A percentile compares a stretch with the other conserved stretches of the same genome.
Conservation (phyloP, 208 protist genomes). For the Trypanosoma scelopori region DNA sequence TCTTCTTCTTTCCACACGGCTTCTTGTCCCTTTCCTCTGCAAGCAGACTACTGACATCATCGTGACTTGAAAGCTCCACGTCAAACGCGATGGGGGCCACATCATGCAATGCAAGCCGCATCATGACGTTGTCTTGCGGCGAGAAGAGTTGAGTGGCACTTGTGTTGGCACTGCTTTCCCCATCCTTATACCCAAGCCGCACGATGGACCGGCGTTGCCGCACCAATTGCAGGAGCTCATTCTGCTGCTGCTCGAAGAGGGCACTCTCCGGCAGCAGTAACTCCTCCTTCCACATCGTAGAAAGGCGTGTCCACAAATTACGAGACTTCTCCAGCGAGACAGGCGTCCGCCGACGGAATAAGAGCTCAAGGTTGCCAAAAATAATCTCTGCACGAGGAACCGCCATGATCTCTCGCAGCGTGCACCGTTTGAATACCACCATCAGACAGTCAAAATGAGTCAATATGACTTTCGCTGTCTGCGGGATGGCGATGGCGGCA, state of each 20-base stretch:
- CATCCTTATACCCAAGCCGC: conserved; percentile 14
- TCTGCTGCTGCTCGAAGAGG: conserved; percentile 36
- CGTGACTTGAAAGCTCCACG: conserved; percentile 23
- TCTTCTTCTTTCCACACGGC: not conserved
- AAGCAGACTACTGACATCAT: conserved; percentile 25
- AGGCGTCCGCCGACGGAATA: conserved; percentile 11
- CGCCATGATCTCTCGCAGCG: conserved; percentile 35
- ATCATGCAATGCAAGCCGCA: conserved; percentile 13
- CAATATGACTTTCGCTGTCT: conserved; percentile 13
- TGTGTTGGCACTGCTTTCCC: not conserved
- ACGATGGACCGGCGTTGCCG: conserved; percentile 23
- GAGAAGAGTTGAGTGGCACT: conserved; percentile 10
- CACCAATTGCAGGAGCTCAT: conserved; percentile 40
- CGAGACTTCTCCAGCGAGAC: conserved; percentile 25
- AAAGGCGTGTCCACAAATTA: conserved; percentile 46
- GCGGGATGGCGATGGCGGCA: conserved; percentile 13
- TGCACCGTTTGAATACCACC: conserved; percentile 34
- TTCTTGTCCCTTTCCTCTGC: not conserved
- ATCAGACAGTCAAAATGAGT: conserved; percentile 35
- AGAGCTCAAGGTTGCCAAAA: conserved; percentile 35
- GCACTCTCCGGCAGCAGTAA: conserved; percentile 34
- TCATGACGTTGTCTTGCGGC: conserved; percentile 13
- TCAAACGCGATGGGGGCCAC: not conserved
- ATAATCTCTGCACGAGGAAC: conserved; percentile 34
- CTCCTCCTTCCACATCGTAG: conserved; percentile 44